Percentiles rank a stretch among this genome's conserved stretches.
Conservation (phyloP, 768 basidiomycete species). For the Paxillus rubicundulus region DNA sequence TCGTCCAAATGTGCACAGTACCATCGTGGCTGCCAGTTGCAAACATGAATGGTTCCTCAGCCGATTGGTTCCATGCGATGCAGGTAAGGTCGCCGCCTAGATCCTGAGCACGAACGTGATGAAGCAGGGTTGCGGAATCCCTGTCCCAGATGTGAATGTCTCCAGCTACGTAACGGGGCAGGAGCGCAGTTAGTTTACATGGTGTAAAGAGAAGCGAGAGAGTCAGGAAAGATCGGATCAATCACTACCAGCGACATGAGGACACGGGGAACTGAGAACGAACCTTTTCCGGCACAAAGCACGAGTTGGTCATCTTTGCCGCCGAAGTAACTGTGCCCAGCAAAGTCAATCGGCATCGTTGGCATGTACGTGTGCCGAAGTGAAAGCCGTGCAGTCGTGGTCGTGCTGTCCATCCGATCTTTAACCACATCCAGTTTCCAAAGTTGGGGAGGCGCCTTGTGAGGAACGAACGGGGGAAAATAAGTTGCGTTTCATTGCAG, state of each 20-base stretch:
- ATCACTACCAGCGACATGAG: neutral
- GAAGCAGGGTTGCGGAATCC: conserved; percentile 65
- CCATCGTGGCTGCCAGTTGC: conserved; percentile 74
- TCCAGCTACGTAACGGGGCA: conserved; percentile 44
- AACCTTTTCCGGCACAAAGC: conserved; percentile 71
- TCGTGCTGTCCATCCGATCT: conserved; percentile 39
- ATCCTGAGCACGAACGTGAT: conserved; percentile 57
- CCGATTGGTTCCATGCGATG: conserved; percentile 69
- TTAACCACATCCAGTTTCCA: conserved; percentile 64
- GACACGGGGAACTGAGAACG: conserved; percentile 1
- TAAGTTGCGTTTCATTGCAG: neutral
- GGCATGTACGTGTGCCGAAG: conserved; percentile 70
- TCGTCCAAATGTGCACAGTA: conserved; percentile 65
- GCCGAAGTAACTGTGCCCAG: conserved; percentile 73
- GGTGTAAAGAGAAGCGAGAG: neutral
- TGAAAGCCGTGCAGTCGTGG: conserved; percentile 21
- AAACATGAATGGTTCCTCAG: conserved; percentile 62
- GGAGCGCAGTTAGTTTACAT: neutral
- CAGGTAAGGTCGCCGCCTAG: conserved; percentile 63
- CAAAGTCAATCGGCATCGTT: conserved; percentile 63
- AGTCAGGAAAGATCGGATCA: neutral
- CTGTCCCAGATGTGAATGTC: conserved; percentile 81
- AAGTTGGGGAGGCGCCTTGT: conserved; percentile 62
- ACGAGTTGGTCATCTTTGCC: conserved; percentile 71
- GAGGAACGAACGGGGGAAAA: neutral